Base-by-base conservation (phyloP, 257 asterid species). In the Mitragyna speciosa region DNA sequence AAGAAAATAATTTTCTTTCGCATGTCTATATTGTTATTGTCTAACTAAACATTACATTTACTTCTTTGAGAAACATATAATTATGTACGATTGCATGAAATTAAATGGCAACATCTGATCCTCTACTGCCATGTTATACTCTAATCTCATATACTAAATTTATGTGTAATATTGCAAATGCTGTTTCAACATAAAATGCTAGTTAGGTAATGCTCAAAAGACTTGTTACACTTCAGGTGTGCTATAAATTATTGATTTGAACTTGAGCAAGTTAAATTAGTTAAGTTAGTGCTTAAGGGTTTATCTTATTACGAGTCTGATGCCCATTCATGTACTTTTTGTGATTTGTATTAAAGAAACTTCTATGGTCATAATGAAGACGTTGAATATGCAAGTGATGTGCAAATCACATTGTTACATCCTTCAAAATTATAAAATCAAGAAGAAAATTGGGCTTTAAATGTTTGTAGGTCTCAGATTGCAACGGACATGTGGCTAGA, bases 401-500 rank as follows among this genome's bases (percentile, higher is more conserved):
- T 63, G 26, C 12, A 9, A 61, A n/a, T n/a, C n/a, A n/a, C n/a
- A n/a, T n/a, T n/a, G 39, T 36, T 36, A 36, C 39, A 12, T 33
- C 68, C 33, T n/a, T n/a, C 33, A 63, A 63, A 63, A 11, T 48
- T n/a, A 9, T 7, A 63, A 26, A 63, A 63, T 5, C 4, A n/a
- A 58, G 2, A 22, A 59, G 2, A 14, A 65, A 65, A 65, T 4
- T 0, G 5, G 45, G 45, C 47, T 19, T 69, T 20, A 70, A 41
- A 39, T 41, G 54, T 71, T n/a, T 30, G 36, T 70, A 24, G 76
- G 76, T 71, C 41, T 71, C 14, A 71, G 75, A 70, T 70, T 41
- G 75, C 75, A 43, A 70, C 75, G 58, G 75, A 43, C 58, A 45
- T 71, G 61, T 47, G 76, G n/a, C n/a, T 47, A 71, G 76, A 47